Base-by-base conservation (phyloP, 225 moss, liverwort and hornwort species). In the Antitrichia curtipendula region DNA sequence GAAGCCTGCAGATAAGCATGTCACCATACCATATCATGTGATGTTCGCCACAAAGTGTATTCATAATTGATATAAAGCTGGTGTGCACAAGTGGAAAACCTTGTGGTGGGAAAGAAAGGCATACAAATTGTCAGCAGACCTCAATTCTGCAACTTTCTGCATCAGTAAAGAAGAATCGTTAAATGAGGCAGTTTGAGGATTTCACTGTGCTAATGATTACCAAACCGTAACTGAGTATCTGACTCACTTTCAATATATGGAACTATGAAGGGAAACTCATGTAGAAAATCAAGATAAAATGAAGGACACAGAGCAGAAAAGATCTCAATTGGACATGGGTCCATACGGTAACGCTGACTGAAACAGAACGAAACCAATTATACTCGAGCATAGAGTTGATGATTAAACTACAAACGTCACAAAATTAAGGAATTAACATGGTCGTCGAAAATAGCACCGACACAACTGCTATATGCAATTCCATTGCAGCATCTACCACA, bases 91-190 rank as follows among this genome's bases (percentile, higher is more conserved):
- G 69, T 57, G 86, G 57, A 87, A 79, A 74, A 95, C 96, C 95
- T 96, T 92, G 88, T 93, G 85, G 62, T 95, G 96, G 80, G 92
- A 94, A 88, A 97, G 96, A 89, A 97, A 97, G 56, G 95, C 96
- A 85, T 93, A 97, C 63, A 95, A 70, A 84, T 95, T 97, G 84
- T 96, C 97, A 52, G 94, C 96, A 90, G 96, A 94, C 56, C 93
- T 94, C 90, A 95, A 83, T 58, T 94, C 92, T 65, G 93, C 94
- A 84, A 96, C 89, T 89, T 92, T 93, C 96, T 96, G 94, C 89
- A 88, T 68, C 86, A 70, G n/a, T 16, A 87, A 52, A 86, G 53
- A 50, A 91, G 22, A 52, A 63, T 80, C n/a, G 60, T 49, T 64
- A 77, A 31, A 81, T 27, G 64, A 75, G 47, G 34, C 75, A 75